Conservation (phyloP, 148 eudicot genomes). For the Rhododendron vialii region DNA sequence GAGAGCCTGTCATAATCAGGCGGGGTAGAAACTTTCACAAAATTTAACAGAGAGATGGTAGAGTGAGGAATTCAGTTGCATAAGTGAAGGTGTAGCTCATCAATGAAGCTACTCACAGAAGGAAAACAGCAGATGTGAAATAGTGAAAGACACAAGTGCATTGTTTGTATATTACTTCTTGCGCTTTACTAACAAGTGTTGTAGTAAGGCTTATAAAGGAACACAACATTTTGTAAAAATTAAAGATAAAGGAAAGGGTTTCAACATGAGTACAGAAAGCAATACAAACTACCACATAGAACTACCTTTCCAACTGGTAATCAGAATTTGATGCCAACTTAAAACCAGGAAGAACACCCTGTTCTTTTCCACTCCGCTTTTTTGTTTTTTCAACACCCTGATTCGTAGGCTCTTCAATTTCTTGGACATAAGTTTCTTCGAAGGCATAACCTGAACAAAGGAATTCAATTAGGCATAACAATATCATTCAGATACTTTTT, state of each 20-base stretch:
- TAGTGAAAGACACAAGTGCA: neutral
- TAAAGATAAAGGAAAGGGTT: neutral
- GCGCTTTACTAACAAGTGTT: neutral
- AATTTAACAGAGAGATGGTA: neutral
- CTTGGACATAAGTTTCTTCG: slow-evolving; percentile 64
- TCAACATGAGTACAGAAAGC: neutral
- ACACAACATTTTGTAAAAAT: neutral
- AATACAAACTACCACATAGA: neutral
- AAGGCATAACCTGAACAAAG: slow-evolving; percentile 52
- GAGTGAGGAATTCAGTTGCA: neutral
- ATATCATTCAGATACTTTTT: neutral
- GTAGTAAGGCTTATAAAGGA: neutral
- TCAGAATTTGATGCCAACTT: slow-evolving; percentile 58
- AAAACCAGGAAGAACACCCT: slow-evolving; percentile 67
- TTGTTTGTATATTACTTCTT: neutral
- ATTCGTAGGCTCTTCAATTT: slow-evolving; percentile 57
- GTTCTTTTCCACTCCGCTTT: slow-evolving; percentile 32
- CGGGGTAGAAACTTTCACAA: neutral
- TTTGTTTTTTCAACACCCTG: slow-evolving; percentile 34
- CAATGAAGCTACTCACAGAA: neutral
- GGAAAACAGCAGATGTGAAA: neutral
- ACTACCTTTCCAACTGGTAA: slow-evolving; percentile 65
- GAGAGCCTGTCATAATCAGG: neutral
- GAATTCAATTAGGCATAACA: neutral
- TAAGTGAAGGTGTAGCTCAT: neutral